Conservation (phyloP, 139 green algal species). For the Chlamydomonas schloesseri region DNA sequence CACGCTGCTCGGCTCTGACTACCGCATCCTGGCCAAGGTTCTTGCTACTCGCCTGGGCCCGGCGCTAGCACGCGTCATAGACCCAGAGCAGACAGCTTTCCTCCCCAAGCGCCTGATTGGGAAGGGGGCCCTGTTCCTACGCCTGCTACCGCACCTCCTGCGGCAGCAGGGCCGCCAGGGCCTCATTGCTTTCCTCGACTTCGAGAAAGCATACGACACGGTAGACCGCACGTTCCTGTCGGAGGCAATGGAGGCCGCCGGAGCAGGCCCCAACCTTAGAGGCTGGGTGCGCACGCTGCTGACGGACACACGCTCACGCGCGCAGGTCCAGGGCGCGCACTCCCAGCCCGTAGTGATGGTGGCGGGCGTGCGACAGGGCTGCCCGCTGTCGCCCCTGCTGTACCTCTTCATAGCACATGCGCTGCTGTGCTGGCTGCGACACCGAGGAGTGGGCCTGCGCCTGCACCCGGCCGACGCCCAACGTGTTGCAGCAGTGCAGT, state of each 20-base stretch:
- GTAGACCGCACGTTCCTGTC: background rate
- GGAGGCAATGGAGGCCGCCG: background rate
- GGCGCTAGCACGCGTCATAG: background rate
- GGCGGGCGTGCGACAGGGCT: no score
- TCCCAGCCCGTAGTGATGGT: background rate
- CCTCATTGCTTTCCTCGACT: background rate
- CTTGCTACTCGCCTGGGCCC: slow-evolving; percentile 32
- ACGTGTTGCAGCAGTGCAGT: background rate
- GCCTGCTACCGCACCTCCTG: slow-evolving; percentile 25
- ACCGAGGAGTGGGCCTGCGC: no score
- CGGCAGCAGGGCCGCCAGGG: background rate
- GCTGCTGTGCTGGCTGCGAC: no score
- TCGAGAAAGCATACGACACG: background rate
- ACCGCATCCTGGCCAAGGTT: slow-evolving; percentile 46
- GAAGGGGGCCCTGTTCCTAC: slow-evolving; percentile 16
- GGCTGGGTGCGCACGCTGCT: background rate
- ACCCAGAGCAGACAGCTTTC: slow-evolving; percentile 54
- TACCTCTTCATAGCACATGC: no score
- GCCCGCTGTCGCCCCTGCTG: no score
- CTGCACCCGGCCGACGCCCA: background rate
- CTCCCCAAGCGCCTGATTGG: slow-evolving; percentile 47
- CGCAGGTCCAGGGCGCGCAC: background rate
- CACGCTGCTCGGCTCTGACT: slow-evolving; percentile 56
- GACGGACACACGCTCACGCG: background rate
- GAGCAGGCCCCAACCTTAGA: background rate